Conservation (phyloP, 1,284 basidiomycete species). For the Leccinum pachyderme region DNA sequence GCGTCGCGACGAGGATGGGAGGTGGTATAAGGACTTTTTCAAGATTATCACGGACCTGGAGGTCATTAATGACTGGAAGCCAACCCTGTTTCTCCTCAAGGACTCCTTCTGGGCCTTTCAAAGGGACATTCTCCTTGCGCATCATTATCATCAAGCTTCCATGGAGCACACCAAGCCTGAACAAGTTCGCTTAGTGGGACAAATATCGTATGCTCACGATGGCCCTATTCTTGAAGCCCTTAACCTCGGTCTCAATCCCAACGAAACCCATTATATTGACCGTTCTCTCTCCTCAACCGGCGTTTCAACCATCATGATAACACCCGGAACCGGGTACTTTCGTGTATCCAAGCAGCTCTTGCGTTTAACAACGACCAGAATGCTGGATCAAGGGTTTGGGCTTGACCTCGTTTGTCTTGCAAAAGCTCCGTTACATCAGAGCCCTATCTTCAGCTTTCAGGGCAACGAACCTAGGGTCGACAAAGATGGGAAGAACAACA, state of each 20-base stretch:
- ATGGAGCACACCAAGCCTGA: slow-evolving; percentile 43
- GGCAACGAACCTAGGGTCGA: slow-evolving; percentile 52
- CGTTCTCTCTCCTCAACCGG: slow-evolving; percentile 94
- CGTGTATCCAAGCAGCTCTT: slow-evolving; percentile 89
- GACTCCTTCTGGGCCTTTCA: slow-evolving; percentile 87
- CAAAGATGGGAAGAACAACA: slow-evolving; percentile 43
- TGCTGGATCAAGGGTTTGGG: slow-evolving; percentile 92
- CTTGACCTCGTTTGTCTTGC: slow-evolving; percentile 89
- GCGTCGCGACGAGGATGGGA: slow-evolving; percentile 66
- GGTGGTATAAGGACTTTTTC: slow-evolving; percentile 95
- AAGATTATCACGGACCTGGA: slow-evolving; percentile 94
- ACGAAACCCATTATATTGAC: slow-evolving; percentile 95
- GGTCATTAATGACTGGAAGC: slow-evolving; percentile 83
- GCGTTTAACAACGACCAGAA: slow-evolving; percentile 90
- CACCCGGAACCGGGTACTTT: slow-evolving; percentile 94
- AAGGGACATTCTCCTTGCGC: slow-evolving; percentile 81
- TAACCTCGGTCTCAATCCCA: slow-evolving; percentile 90
- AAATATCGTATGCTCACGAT: slow-evolving; percentile 86
- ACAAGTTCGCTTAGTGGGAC: slow-evolving; percentile 73
- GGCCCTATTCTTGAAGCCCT: slow-evolving; percentile 94
- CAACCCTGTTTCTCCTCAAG: slow-evolving; percentile 84
- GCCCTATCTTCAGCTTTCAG: slow-evolving; percentile 84
- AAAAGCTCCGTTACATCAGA: slow-evolving; percentile 91
- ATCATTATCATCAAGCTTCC: slow-evolving; percentile 76
- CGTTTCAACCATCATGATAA: slow-evolving; percentile 80